These are phyloP conservation scores for Escovopsis sp. DNA, from an alignment of 2,329 filamentous ascomycete genomes.

Conservation along the genomic window DNA sequence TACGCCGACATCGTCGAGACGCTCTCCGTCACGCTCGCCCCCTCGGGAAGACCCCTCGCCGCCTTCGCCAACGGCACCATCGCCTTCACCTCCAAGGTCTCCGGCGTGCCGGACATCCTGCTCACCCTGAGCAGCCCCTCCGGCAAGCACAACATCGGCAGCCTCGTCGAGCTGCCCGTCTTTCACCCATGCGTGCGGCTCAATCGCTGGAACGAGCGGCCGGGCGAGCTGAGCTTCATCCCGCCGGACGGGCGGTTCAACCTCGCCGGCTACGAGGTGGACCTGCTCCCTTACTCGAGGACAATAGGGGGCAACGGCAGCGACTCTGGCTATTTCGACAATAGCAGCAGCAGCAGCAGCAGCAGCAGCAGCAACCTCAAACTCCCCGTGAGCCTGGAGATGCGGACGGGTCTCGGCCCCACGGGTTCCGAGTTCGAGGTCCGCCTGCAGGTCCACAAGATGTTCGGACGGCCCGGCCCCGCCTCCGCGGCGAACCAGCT, in stretches of 20 bases:
- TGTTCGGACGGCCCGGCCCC: constrained; percentile 32
- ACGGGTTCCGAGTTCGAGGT: constrained; percentile 80
- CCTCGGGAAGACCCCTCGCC: constrained; percentile 72
- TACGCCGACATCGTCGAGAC: constrained; percentile 94
- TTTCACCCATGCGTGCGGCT: constrained; percentile 93
- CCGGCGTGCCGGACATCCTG: constrained; percentile 80
- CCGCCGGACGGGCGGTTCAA: constrained; percentile 91
- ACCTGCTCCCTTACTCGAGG: constrained; percentile 59
- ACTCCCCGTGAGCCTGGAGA: constrained; percentile 66
- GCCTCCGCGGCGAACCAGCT: constrained; percentile 21
- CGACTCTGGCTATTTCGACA: no score
- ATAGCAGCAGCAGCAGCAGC: constrained; percentile 38
- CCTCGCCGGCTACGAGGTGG: constrained; percentile 84
- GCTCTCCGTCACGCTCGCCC: constrained; percentile 72
- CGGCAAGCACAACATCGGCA: constrained; percentile 59
- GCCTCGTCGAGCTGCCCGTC: constrained; percentile 71
- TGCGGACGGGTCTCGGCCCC: constrained; percentile 64
- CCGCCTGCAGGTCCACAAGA: constrained; percentile 53
- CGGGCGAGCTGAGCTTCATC: constrained; percentile 87
- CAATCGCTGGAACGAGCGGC: constrained; percentile 74
- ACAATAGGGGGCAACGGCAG: no score
- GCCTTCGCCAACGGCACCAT: constrained; percentile 86
- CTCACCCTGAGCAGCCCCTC: constrained; percentile 67
- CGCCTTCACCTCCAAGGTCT: constrained; percentile 88
- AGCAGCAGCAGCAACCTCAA: constrained; percentile 51